Conservation (phyloP, 805 yeast species). For the Candida alai region DNA sequence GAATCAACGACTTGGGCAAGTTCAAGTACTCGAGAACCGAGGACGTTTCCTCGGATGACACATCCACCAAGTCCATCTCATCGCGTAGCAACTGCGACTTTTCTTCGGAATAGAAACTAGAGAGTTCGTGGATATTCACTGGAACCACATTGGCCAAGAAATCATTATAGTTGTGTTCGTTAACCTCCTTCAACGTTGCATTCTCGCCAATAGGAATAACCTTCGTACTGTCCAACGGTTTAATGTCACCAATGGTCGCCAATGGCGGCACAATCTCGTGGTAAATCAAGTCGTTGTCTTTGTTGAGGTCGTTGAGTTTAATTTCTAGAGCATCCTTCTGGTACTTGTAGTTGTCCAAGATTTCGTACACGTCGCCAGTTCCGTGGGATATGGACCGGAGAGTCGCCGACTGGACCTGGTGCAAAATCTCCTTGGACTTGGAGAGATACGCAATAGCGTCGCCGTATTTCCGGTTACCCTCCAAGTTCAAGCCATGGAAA, state of each 20-base stretch:
- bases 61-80: slow-evolving; percentile 69
- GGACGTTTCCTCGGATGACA: slow-evolving; percentile 72
- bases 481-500: slow-evolving; percentile 54
- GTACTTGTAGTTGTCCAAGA: slow-evolving; percentile 38
- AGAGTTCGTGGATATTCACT: slow-evolving; percentile 77
- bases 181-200: slow-evolving; percentile 39
- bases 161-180: slow-evolving; percentile 41
- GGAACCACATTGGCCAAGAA: slow-evolving; percentile 82
- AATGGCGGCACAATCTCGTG: slow-evolving; percentile 70
- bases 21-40: slow-evolving; percentile 80
- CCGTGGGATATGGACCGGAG: slow-evolving; percentile 23
- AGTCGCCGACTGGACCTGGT: slow-evolving; percentile 26
- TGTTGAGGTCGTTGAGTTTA: slow-evolving; percentile 46
- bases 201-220: slow-evolving; percentile 48
- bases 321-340: slow-evolving; percentile 38
- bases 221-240: slow-evolving; percentile 66
- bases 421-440: slow-evolving; percentile 44
- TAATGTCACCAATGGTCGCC: slow-evolving; percentile 59
- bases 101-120: slow-evolving; percentile 85
- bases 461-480: slow-evolving; percentile 61
- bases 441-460: slow-evolving; percentile 66
- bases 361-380: slow-evolving; percentile 25
- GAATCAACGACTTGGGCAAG: slow-evolving; percentile 62
- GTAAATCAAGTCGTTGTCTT: slow-evolving; percentile 87
- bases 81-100: slow-evolving; percentile 72